A percentile compares a stretch with the other conserved stretches of the same genome.
These are phyloP conservation scores for Mycena kentingensis DNA, from an alignment of 768 basidiomycete species.

Conservation along the genomic window DNA sequence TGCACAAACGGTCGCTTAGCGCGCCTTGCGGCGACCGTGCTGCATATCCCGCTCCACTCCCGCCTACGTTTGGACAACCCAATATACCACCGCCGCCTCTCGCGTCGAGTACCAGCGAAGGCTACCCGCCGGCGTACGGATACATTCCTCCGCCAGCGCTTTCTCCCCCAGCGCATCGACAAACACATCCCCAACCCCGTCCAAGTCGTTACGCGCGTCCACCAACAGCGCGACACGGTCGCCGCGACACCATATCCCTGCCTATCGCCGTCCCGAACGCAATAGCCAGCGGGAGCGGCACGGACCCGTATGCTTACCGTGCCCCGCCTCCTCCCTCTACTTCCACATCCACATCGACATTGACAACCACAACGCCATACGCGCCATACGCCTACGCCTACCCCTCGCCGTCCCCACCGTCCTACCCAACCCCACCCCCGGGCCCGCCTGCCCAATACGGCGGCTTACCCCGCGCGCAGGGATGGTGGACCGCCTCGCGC, in stretches of 20 bases:
- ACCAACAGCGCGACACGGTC: constrained; percentile 17
- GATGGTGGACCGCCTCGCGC: constrained; percentile 14
- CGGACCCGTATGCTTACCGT: constrained; percentile 17
- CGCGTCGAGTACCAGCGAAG: background rate
- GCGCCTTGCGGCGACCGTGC: too few species aligned
- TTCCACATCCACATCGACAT: background rate
- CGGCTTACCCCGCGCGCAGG: background rate
- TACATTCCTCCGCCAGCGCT: background rate
- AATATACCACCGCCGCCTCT: constrained; percentile 7
- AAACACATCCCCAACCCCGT: background rate
- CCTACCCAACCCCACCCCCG: background rate
- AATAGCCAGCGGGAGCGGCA: constrained; percentile 23
- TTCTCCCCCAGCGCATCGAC: background rate
- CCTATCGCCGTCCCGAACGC: constrained; percentile 23
- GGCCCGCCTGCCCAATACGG: constrained; percentile 9
- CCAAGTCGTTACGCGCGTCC: constrained; percentile 15
- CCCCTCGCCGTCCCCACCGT: background rate
- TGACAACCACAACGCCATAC: background rate
- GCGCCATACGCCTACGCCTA: constrained; percentile 13
- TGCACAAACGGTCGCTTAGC: constrained; percentile 68
- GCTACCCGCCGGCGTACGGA: background rate
- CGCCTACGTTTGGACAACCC: constrained; percentile 11
- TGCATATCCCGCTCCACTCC: constrained; percentile 29
- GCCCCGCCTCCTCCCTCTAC: background rate
- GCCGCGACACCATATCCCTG: constrained; percentile 34